These are phyloP conservation scores for Pezicula rhizophila DNA, from an alignment of 2,329 filamentous ascomycete genomes.

Conservation along the genomic window DNA sequence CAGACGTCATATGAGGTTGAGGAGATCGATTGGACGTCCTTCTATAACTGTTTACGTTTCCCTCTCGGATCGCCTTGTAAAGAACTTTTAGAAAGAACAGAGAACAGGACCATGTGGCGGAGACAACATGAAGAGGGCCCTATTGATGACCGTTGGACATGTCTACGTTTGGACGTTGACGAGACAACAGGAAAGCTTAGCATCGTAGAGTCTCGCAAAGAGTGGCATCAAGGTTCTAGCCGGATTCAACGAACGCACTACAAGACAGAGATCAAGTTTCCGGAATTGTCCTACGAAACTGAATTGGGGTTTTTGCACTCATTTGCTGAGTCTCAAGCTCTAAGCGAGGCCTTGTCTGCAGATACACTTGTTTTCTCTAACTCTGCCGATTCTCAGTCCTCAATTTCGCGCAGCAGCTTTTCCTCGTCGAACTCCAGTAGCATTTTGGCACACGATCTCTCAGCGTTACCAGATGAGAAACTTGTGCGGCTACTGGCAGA, in stretches of 20 bases:
- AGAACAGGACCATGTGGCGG: slow-evolving; percentile 51
- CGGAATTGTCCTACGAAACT: slow-evolving; percentile 7
- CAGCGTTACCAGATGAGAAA: slow-evolving; percentile 17
- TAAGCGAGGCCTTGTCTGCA: not conserved
- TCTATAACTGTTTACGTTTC: slow-evolving; percentile 62
- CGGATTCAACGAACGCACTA: slow-evolving; percentile 62
- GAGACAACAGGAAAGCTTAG: slow-evolving; percentile 51
- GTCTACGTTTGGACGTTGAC: slow-evolving; percentile 55
- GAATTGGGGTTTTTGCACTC: slow-evolving; percentile 1
- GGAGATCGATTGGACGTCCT: slow-evolving; percentile 61
- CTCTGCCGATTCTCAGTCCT: not conserved
- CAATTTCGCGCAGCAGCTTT: not conserved
- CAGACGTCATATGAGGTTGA: slow-evolving; percentile 55
- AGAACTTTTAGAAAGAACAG: slow-evolving; percentile 33
- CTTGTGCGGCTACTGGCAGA: slow-evolving; percentile 16
- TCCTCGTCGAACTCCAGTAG: slow-evolving; percentile 5
- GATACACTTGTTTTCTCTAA: not conserved
- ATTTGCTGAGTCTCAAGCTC: no score
- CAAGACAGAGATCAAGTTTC: slow-evolving; percentile 45
- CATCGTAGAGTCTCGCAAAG: slow-evolving; percentile 63
- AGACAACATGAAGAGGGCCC: slow-evolving; percentile 64
- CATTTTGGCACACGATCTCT: slow-evolving; percentile 4
- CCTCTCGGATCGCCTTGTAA: slow-evolving; percentile 42
- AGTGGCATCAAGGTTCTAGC: slow-evolving; percentile 55
- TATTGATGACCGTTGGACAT: slow-evolving; percentile 69